Conservation (phyloP, 106 monocot species). For the Phalaenopsis equestris region DNA sequence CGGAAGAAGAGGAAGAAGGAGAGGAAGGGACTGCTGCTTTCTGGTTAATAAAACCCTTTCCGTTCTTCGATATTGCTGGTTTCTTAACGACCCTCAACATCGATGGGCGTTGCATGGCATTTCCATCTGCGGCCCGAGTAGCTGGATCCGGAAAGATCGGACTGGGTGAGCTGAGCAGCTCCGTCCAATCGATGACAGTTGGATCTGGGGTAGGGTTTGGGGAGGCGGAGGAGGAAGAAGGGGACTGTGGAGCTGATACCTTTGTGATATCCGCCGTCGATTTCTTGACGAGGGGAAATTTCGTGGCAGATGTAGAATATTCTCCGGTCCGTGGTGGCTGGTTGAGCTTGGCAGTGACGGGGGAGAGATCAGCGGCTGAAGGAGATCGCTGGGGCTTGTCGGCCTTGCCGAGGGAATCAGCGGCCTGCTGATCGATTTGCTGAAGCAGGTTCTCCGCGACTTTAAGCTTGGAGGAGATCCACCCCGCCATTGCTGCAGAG, state of each 20-base stretch:
- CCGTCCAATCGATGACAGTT: conserved; percentile 63
- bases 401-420: conserved; percentile 49
- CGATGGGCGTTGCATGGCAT: background rate
- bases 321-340: conserved; percentile 10
- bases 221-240: background rate
- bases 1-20: background rate
- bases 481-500: conserved; percentile 40
- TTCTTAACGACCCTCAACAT: conserved; percentile 15
- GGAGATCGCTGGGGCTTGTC: conserved; percentile 8
- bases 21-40: background rate
- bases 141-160: conserved; percentile 1
- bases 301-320: background rate
- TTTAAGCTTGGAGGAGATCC: conserved; percentile 93
- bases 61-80: background rate
- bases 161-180: conserved; percentile 50
- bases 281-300: background rate
- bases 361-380: conserved; percentile 30
- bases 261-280: background rate
- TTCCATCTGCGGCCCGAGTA: background rate
- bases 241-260: background rate
- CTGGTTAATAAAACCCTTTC: background rate
- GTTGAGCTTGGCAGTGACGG: conserved; percentile 14
- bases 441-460: conserved; percentile 81
- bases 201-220: conserved; percentile 1
- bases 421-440: conserved; percentile 97